A percentile compares a stretch with the other conserved stretches of the same genome.
These are phyloP conservation scores for Neonectria hederae DNA, from an alignment of 2,329 filamentous ascomycete species.

Conservation along the genomic window DNA sequence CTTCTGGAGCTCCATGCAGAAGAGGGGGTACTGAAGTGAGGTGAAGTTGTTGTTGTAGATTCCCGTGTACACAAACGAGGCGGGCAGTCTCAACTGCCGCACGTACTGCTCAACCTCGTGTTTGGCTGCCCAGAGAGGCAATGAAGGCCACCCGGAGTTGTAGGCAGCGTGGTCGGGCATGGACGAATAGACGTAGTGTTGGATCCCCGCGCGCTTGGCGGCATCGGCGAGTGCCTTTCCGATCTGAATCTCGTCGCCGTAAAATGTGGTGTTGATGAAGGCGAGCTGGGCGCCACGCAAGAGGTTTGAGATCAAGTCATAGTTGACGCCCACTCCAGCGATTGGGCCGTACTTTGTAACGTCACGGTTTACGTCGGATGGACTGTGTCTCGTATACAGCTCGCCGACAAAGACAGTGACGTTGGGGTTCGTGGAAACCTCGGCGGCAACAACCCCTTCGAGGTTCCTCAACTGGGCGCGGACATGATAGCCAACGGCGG, in stretches of 20 bases:
- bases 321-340: slow-evolving; percentile 73
- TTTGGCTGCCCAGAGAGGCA: slow-evolving; percentile 93
- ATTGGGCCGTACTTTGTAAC: slow-evolving; percentile 76
- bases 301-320: slow-evolving; percentile 76
- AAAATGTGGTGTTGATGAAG: slow-evolving; percentile 98
- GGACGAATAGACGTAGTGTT: slow-evolving; percentile 95
- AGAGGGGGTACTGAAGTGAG: slow-evolving; percentile 88
- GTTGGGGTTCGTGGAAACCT: slow-evolving; percentile 84
- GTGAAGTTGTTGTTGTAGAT: slow-evolving; percentile 99
- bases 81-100: slow-evolving; percentile 80
- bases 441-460: slow-evolving; percentile 87
- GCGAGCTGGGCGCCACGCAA: slow-evolving; percentile 88
- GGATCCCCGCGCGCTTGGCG: slow-evolving; percentile 82
- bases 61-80: slow-evolving; percentile 94
- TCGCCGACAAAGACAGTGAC: slow-evolving; percentile 73
- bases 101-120: slow-evolving; percentile 94
- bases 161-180: slow-evolving; percentile 95
- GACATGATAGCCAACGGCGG: slow-evolving; percentile 92
- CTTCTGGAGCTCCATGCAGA: slow-evolving; percentile 88
- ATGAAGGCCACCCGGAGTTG: slow-evolving; percentile 77
- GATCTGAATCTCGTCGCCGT: slow-evolving; percentile 92
- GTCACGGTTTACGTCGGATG: slow-evolving; percentile 62
- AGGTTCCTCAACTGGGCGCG: slow-evolving; percentile 90
- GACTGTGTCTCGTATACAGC: slow-evolving; percentile 65
- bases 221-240: slow-evolving; percentile 89